Evolutionary conservation across 2,329 filamentous ascomycete genomes (phyloP), one percentile per base, ranked within the genome.

Genomic region (Alternaria panax): DNA sequence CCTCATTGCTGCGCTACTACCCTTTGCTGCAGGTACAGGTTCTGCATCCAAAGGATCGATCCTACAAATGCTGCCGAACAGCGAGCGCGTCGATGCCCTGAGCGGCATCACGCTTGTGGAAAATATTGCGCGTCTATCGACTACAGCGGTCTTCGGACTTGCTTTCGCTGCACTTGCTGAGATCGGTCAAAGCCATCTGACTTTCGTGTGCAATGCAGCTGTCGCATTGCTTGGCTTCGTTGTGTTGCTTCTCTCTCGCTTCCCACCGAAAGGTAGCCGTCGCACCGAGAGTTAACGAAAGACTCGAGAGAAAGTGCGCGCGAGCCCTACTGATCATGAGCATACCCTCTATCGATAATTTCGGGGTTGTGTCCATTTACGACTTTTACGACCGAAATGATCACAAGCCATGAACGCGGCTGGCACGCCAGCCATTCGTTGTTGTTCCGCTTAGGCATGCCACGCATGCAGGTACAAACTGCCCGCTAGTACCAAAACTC

Each of bases 31-130:
- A 0, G 90, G 90, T 0, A 89, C 89, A 0, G 89, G 88, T 0
- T 85, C 88, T 0, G 88, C 89, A 0, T 88, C 88, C 1, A 92
- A 92, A 65, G 90, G 89, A 0, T 87, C 89, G n/a, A 90, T 92
- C 59, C 84, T 90, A 0, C 86, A 90, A 57, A 89, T 92, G 88
- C 88, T 88, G 43, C 80, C 87, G 0, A 81, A 86, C 1, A 81
- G 81, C 0, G 85, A 89, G 55, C 82, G 89, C 0, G 83, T 86
- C 0, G 89, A 92, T 68, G 89, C 90, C 0, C 78, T 92, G 3
- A 87, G 88, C 38, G 88, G 87, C 0, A 87, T 92, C 12, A 90
- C 88, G 0, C 78, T 92, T 0, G 86, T 92, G 0, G 90, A 92
- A 69, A 91, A 90, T 63, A 83, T 90, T 30, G 89, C 88, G 0